A percentile compares a stretch with the other conserved stretches of the same genome.
Evolutionary conservation across 768 basidiomycete genomes (phyloP).

Genomic region (Suillus subaureus): DNA sequence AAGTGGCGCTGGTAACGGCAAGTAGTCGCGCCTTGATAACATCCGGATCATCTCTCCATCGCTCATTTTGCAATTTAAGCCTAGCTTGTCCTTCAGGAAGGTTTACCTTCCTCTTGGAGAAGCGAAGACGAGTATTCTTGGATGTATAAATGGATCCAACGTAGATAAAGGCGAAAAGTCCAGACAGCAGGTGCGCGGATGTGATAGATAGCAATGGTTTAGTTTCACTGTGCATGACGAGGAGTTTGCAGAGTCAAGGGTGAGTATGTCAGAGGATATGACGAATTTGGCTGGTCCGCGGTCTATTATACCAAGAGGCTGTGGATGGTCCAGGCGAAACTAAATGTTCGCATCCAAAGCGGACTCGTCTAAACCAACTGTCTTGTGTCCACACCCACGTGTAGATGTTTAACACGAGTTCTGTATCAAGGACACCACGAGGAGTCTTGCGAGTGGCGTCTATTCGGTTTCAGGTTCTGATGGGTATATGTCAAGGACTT

Average conservation of each 20-base stretch:
- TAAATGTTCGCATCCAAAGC: not conserved
- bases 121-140: conserved; percentile 61
- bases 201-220: conserved; percentile 33
- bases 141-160: conserved; percentile 84
- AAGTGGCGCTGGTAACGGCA: conserved; percentile 67
- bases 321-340: not conserved
- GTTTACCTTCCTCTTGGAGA: conserved; percentile 35
- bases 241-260: not conserved
- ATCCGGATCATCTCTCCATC: conserved; percentile 80
- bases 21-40: conserved; percentile 81
- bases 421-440: not conserved
- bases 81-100: conserved; percentile 30
- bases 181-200: conserved; percentile 55
- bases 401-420: too few species aligned
- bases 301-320: conserved; percentile 1
- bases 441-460: not conserved
- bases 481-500: not conserved
- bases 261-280: not conserved
- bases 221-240: conserved; percentile 1
- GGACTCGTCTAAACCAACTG: not conserved
- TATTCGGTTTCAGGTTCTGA: not conserved
- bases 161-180: conserved; percentile 64
- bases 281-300: not conserved
- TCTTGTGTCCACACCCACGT: not conserved
- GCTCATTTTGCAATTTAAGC: conserved; percentile 41